Evolutionary conservation across 148 eudicot species (phyloP).

Genomic region (Fagopyrum homotropicum): DNA sequence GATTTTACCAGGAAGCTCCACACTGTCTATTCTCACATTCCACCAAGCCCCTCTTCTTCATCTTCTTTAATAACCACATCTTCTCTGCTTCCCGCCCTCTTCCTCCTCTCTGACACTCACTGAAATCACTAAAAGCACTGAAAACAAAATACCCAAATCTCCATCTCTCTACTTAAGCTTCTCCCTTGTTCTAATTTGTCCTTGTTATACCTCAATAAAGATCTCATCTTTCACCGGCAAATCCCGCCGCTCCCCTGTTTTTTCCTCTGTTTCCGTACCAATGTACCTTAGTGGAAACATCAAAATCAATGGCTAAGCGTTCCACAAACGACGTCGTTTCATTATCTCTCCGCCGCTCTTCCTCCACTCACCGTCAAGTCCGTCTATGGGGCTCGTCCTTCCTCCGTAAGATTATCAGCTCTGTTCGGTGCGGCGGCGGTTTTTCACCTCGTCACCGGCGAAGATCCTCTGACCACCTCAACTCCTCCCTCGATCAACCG

Average conservation of each 20-base stretch:
- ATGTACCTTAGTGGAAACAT: neutral
- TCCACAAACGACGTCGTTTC: conserved; percentile 4
- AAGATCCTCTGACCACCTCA: neutral
- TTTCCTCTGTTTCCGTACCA: conserved; percentile 5
- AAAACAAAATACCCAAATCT: neutral
- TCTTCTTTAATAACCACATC: neutral
- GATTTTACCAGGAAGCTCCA: too few relatives aligned
- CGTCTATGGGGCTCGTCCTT: conserved; percentile 17
- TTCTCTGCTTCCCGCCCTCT: neutral
- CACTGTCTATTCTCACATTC: neutral
- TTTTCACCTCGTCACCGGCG: conserved; percentile 5
- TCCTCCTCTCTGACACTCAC: neutral
- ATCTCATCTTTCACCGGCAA: neutral
- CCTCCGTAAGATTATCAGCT: conserved; percentile 42
- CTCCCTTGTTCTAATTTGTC: neutral
- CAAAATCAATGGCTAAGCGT: neutral
- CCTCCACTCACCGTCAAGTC: neutral
- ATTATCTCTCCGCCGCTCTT: neutral
- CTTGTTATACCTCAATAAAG: neutral
- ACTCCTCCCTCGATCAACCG: neutral
- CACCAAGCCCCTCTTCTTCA: neutral
- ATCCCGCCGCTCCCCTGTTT: conserved; percentile 4
- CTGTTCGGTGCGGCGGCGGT: conserved; percentile 49
- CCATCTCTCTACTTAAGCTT: neutral
- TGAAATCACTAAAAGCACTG: neutral